These are phyloP conservation scores for Amanita muscaria DNA, from an alignment of 768 basidiomycete genomes.

Conservation along the genomic window DNA sequence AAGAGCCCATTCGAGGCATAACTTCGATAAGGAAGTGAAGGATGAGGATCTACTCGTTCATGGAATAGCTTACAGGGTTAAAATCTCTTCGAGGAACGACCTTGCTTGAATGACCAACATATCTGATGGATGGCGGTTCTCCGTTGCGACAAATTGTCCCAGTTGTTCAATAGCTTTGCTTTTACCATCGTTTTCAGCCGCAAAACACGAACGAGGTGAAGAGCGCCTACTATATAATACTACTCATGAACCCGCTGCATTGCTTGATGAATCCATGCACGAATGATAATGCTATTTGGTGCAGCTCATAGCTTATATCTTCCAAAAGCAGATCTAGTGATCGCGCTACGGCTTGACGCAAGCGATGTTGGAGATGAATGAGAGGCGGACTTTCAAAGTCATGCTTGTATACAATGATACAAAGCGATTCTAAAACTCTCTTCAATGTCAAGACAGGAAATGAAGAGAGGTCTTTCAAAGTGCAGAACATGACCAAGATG, in stretches of 20 bases:
- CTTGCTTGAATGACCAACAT: constrained; percentile 48
- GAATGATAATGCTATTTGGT: constrained; percentile 54
- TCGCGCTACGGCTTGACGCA: constrained; percentile 45
- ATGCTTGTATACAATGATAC: constrained; percentile 66
- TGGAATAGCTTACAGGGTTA: constrained; percentile 32
- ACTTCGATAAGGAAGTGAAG: constrained; percentile 24
- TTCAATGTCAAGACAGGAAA: constrained; percentile 53
- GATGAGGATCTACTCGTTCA: constrained; percentile 1
- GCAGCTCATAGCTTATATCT: constrained; percentile 57
- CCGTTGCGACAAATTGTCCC: constrained; percentile 36
- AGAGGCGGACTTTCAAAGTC: constrained; percentile 53
- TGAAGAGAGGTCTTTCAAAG: constrained; percentile 32
- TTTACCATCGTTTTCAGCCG: neutral
- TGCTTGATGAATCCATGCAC: constrained; percentile 55
- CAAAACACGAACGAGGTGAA: neutral
- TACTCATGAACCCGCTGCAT: constrained; percentile 45
- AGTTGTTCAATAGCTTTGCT: constrained; percentile 17
- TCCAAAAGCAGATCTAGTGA: constrained; percentile 41
- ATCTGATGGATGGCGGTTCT: constrained; percentile 46
- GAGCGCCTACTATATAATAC: constrained; percentile 41
- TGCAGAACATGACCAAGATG: constrained; percentile 40
- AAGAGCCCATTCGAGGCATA: constrained; percentile 52
- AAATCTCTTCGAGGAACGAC: constrained; percentile 42
- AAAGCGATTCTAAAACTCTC: constrained; percentile 50
- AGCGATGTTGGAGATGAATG: constrained; percentile 40